Evolutionary conservation across 768 basidiomycete species (phyloP).

Genomic region (Boletus sp.): DNA sequence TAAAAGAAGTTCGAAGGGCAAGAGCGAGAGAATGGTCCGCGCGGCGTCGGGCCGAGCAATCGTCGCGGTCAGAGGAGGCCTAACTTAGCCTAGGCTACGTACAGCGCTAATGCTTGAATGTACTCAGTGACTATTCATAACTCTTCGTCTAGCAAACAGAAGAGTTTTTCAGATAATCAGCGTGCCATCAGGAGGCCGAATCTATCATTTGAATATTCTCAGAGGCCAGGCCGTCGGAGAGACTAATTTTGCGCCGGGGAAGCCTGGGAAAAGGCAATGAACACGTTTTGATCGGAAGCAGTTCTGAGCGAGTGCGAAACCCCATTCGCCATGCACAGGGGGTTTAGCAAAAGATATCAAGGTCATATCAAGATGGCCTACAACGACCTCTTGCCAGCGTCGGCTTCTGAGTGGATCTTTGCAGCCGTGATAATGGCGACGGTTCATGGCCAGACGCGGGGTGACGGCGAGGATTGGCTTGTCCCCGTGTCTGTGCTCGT

Average conservation of each 20-base stretch:
- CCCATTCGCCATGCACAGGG: not conserved
- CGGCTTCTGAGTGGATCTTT: not conserved
- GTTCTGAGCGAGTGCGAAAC: not conserved
- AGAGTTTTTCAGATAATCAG: not conserved
- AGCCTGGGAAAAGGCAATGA: slow-evolving; percentile 2
- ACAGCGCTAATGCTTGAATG: not conserved
- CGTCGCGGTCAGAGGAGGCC: slow-evolving; percentile 5
- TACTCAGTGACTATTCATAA: not conserved
- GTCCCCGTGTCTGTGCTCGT: not conserved
- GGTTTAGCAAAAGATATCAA: not conserved
- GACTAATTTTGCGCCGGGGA: not conserved
- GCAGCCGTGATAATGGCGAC: not conserved
- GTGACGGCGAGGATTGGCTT: not conserved
- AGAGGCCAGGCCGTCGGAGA: not conserved
- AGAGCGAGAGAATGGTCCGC: slow-evolving; percentile 60
- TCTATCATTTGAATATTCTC: too few species aligned
- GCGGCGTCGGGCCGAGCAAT: slow-evolving; percentile 39
- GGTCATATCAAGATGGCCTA: not conserved
- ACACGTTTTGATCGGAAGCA: not conserved
- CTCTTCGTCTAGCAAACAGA: too few species aligned
- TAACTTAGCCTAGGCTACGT: not conserved
- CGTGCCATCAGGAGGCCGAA: too few species aligned
- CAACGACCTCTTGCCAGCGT: not conserved
- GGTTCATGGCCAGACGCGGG: not conserved
- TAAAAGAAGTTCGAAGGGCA: slow-evolving; percentile 47